These are phyloP conservation scores for Maudiozyma bulderi DNA, from an alignment of 805 yeast genomes.

Conservation along the genomic window DNA sequence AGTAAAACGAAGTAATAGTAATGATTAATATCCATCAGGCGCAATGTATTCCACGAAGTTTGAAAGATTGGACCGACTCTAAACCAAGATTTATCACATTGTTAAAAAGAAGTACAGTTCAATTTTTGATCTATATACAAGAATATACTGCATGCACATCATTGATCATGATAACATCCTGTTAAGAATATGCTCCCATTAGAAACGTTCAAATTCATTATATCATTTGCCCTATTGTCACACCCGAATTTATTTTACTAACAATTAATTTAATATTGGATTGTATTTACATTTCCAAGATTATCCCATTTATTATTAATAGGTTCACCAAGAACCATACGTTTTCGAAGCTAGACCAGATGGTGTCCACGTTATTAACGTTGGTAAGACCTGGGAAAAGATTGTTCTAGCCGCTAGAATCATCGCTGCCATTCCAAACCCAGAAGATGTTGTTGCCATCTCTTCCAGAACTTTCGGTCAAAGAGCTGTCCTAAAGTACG, in stretches of 20 bases:
- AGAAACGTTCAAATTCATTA: too few relatives aligned
- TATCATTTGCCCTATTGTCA: too few relatives aligned
- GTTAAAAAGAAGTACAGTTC: too few relatives aligned
- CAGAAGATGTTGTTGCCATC: slow-evolving; percentile 96
- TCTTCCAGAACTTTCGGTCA: slow-evolving; percentile 99
- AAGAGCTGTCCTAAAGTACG: slow-evolving; percentile 99
- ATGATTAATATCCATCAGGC: too few relatives aligned
- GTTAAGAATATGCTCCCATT: too few relatives aligned
- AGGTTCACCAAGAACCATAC: slow-evolving; percentile 95
- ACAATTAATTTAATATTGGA: background rate
- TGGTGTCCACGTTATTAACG: slow-evolving; percentile 97
- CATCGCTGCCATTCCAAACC: slow-evolving; percentile 98
- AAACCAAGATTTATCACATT: too few relatives aligned
- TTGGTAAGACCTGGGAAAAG: slow-evolving; percentile 99
- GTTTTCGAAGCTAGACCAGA: slow-evolving; percentile 98
- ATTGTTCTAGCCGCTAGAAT: slow-evolving; percentile 98
- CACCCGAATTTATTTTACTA: background rate
- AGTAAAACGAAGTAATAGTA: too few relatives aligned
- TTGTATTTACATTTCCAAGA: background rate
- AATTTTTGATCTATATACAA: too few relatives aligned
- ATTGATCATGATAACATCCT: too few relatives aligned
- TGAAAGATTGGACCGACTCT: too few relatives aligned
- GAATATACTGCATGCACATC: too few relatives aligned
- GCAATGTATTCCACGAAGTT: too few relatives aligned
- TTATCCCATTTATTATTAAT: slow-evolving; percentile 5